Percentiles rank a stretch among this genome's conserved stretches.
phyloP scores from a whole-genome alignment of 305 asterid genomes.

The Fraxinus baroniana region DNA sequence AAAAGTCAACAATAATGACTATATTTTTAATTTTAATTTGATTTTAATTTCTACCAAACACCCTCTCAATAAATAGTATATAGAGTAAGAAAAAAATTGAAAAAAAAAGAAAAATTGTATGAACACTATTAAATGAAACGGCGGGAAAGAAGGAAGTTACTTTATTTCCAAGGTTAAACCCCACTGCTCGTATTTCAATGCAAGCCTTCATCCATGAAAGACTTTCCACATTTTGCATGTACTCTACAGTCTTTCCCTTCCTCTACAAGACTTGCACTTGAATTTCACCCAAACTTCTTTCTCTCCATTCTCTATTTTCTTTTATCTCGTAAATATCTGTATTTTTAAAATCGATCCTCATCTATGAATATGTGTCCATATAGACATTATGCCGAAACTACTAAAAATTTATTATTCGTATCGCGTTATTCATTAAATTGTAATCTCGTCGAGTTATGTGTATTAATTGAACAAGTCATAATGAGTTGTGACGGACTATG shows the following conservation, averaged over 20 bases:
- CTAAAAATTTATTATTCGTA: too few relatives aligned
- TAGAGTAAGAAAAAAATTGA: neutral
- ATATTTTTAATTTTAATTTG: too few relatives aligned
- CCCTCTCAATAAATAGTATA: too few relatives aligned
- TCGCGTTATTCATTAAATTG: neutral
- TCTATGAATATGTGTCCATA: neutral
- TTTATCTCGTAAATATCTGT: neutral
- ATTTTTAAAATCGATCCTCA: neutral
- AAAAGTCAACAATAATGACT: too few relatives aligned
- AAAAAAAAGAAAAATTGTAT: neutral
- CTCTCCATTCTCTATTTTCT: neutral
- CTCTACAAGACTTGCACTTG: neutral
- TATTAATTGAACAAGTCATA: neutral
- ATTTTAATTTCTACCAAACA: too few relatives aligned
- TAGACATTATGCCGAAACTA: neutral
- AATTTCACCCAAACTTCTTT: constrained; percentile 2
- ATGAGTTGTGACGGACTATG: neutral
- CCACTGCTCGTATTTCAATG: neutral
- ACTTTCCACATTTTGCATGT: constrained; percentile 33
- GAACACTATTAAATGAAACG: neutral
- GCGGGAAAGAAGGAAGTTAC: neutral
- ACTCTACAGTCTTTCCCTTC: constrained; percentile 18
- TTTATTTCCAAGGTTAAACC: neutral
- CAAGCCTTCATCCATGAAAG: constrained; percentile 15
- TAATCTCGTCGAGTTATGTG: neutral